Base-by-base conservation (phyloP, 1,284 basidiomycete species). In the Puccinia novopanici region DNA sequence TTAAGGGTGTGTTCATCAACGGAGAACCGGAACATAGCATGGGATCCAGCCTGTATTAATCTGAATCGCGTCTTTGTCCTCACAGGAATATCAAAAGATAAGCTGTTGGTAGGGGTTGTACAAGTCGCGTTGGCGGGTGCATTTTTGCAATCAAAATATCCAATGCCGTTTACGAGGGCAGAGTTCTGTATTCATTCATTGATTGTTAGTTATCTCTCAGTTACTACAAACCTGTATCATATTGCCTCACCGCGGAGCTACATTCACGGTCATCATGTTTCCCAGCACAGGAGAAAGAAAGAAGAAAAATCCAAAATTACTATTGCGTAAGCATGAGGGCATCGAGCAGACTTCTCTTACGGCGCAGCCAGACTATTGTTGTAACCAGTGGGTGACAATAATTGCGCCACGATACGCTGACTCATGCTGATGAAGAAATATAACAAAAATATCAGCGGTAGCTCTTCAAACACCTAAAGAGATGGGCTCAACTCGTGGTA, bases 21-120 rank as follows among this genome's bases (percentile, higher is more conserved):
- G 22, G 82, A 80, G 75, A 85, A 83, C 15, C 79, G 61, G 61
- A 84, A 81, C 63, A 83, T 75, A 34, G 83, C 84, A 76, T 84
- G 84, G 52, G 82, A 84, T 24, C 89, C 89, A 0, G 88, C 85
- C 63, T 89, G 88, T 81, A 90, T 86, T 12, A 78, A 24, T 34
- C 76, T 19, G 52, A 90, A 83, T 4, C 90, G 87, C 84, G 90
- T 87, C 10, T 89, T 88, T 19, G 50, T 50, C 6, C 67, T 37
- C 12, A 42, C 30, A 13, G 34, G 48, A 42, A 78, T 40, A 52
- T 55, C 45, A 34, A 78, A 24, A 9, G 30, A n/a, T 12, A 71
- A 54, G 40, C 37, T 42, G 17, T 27, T 42, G 30, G 15, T 71
- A n/a, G 30, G 48, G 27, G 65, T 52, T 27, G 30, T 57, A 50